Conservation (phyloP, 2,329 filamentous ascomycete species). For the Zymoseptoria passerinii region DNA sequence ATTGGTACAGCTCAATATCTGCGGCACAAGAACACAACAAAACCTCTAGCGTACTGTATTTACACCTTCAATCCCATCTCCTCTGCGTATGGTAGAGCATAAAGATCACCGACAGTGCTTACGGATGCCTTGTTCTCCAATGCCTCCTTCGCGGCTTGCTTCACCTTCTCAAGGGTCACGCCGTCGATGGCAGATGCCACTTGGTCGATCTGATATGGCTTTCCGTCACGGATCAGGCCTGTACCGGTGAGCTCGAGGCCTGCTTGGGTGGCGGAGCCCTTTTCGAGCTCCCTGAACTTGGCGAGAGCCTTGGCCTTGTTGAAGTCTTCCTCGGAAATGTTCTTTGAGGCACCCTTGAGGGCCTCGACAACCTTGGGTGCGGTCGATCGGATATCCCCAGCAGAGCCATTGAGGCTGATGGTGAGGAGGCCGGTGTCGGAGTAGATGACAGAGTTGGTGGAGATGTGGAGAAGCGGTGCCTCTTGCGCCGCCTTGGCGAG, state of each 20-base stretch:
- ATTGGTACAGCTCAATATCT: conserved; percentile 29
- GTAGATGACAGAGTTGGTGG: conserved; percentile 74
- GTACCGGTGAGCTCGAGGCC: conserved; percentile 78
- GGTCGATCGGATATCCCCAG: conserved; percentile 62
- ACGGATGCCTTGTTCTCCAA: conserved; percentile 84
- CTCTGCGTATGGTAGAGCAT: conserved; percentile 82
- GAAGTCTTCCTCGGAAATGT: conserved; percentile 73
- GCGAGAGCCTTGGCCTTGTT: conserved; percentile 86
- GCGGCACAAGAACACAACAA: conserved; percentile 20
- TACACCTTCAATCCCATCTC: conserved; percentile 94
- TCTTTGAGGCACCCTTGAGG: conserved; percentile 66
- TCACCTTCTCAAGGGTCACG: conserved; percentile 76
- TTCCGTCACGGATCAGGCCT: conserved; percentile 70
- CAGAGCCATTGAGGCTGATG: conserved; percentile 70
- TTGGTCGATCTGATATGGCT: conserved; percentile 75
- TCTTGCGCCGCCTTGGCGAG: conserved; percentile 69
- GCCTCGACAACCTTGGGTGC: conserved; percentile 70
- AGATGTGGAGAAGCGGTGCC: conserved; percentile 57
- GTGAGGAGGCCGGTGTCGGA: conserved; percentile 88
- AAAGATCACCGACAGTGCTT: conserved; percentile 82
- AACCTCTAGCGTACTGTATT: conserved; percentile 35
- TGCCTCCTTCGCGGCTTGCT: conserved; percentile 83
- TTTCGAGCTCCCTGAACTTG: conserved; percentile 84
- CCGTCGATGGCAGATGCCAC: conserved; percentile 69
- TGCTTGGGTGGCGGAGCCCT: conserved; percentile 66